A percentile compares a stretch with the other conserved stretches of the same genome.
Conservation (phyloP, 2,329 filamentous ascomycete genomes). For the Cytospora mali region DNA sequence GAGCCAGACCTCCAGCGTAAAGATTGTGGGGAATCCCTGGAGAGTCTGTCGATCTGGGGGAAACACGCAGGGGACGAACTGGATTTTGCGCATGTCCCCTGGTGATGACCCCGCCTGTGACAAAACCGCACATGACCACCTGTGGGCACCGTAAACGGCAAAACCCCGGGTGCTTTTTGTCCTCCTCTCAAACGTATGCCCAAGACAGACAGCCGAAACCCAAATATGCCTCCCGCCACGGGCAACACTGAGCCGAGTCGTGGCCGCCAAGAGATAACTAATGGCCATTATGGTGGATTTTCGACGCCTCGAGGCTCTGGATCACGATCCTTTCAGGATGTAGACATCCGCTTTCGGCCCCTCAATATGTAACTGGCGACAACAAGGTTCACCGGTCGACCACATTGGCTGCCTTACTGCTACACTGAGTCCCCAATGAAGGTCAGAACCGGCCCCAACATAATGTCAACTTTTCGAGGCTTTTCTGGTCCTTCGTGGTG, state of each 20-base stretch:
- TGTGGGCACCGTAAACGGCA: too few species aligned
- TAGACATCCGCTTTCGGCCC: conserved; percentile 1
- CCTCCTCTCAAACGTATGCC: neutral
- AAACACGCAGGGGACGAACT: conserved; percentile 4
- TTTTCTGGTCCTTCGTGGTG: too few species aligned
- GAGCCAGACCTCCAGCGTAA: neutral
- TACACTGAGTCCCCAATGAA: neutral
- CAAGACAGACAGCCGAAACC: neutral
- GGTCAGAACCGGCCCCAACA: neutral
- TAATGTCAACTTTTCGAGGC: neutral
- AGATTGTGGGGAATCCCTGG: conserved; percentile 10
- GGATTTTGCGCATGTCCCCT: conserved; percentile 1
- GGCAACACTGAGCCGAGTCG: neutral
- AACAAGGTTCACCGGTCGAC: neutral
- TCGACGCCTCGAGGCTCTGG: neutral
- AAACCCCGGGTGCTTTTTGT: conserved; percentile 1
- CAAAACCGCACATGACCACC: neutral
- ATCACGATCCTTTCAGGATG: neutral
- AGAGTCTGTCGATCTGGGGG: conserved; percentile 12
- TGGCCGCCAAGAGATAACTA: neutral
- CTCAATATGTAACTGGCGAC: neutral
- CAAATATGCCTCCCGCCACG: neutral
- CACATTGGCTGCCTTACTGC: neutral
- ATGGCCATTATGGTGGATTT: conserved; percentile 16
- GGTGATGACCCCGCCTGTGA: neutral